Evolutionary conservation across 768 basidiomycete species (phyloP), one percentile per base, ranked within the genome.

Genomic region (Russula dissimulans): DNA sequence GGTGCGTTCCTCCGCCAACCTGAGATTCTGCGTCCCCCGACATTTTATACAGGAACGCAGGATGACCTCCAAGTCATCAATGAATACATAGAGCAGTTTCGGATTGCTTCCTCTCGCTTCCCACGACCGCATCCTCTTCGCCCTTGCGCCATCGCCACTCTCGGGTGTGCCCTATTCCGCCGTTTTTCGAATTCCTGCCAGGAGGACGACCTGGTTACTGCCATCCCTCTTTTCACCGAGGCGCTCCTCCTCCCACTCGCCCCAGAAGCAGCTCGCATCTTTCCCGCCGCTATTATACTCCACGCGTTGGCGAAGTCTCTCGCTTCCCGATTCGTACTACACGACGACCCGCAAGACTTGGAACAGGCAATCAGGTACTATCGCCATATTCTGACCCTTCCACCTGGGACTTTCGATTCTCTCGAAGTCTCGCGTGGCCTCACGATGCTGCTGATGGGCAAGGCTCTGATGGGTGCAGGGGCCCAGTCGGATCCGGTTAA

Each of bases 221-320:
- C 15, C 36, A 59, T 53, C 10, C 51, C 45, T 34, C 17, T 59
- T 9, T 31, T 59, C 8, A 29, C 51, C 5, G 57, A 59, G 41
- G 57, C 34, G 7, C 57, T 59, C 49, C 50, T 59, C 26, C 43
- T 52, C 14, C 50, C 57, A 5, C 57, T 52, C 36, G 12, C n/a
- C 51, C 57, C 51, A 2, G 38, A 0, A 18, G 34, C 29, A 3
- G 22, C 44, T 36, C 36, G 29, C 31, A 53, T 31, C 29, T 22
- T 52, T 17, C 34, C 45, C 29, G 3, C 26, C 34, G 22, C 44
- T 26, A 46, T 41, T 34, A n/a, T 51, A 18, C 29, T 53, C 34
- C 46, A 59, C 45, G 53, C 32, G 22, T 31, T 59, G 7, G 43
- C 57, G 1, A 32, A 22, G 29, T 39, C 10, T 29, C 18, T 59